A percentile compares a stretch with the other conserved stretches of the same genome.
These are phyloP conservation scores for Cadophora gregata DNA, from an alignment of 2,329 filamentous ascomycete genomes.

Conservation along the genomic window DNA sequence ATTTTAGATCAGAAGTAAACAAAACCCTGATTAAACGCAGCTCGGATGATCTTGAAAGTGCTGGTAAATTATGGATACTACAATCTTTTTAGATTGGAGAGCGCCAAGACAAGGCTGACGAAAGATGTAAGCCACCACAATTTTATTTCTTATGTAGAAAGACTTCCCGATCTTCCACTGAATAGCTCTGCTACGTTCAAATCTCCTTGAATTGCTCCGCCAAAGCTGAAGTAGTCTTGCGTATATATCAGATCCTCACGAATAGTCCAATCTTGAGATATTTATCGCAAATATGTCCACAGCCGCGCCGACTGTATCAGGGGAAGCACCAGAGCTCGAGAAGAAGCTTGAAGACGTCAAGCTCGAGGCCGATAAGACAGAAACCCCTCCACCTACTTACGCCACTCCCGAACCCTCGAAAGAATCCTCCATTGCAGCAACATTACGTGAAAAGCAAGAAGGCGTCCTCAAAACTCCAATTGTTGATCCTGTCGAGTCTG, in stretches of 20 bases:
- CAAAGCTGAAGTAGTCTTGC: background rate
- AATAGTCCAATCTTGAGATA: background rate
- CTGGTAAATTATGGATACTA: too few relatives aligned
- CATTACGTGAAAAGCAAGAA: slow-evolving; percentile 40
- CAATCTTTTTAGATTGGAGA: background rate
- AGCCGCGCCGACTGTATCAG: slow-evolving; percentile 25
- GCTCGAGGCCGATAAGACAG: slow-evolving; percentile 22
- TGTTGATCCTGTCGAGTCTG: slow-evolving; percentile 36
- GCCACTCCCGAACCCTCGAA: slow-evolving; percentile 8
- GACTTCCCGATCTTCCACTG: background rate
- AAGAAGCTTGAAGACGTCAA: slow-evolving; percentile 31
- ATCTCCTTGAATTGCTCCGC: background rate
- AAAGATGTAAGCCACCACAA: slow-evolving; percentile 11
- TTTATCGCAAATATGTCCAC: slow-evolving; percentile 20
- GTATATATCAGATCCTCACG: background rate
- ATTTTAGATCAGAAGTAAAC: too few relatives aligned
- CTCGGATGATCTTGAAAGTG: too few relatives aligned
- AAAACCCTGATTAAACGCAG: too few relatives aligned
- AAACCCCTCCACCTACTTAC: slow-evolving; percentile 4
- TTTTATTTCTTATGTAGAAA: slow-evolving; percentile 17
- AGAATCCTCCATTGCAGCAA: slow-evolving; percentile 32
- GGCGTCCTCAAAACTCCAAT: slow-evolving; percentile 50
- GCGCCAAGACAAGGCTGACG: slow-evolving; percentile 19
- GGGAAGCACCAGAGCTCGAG: slow-evolving; percentile 17
- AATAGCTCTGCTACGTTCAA: background rate